These are phyloP conservation scores for Capsicum baccatum DNA, from an alignment of 257 asterid genomes.

Conservation along the genomic window DNA sequence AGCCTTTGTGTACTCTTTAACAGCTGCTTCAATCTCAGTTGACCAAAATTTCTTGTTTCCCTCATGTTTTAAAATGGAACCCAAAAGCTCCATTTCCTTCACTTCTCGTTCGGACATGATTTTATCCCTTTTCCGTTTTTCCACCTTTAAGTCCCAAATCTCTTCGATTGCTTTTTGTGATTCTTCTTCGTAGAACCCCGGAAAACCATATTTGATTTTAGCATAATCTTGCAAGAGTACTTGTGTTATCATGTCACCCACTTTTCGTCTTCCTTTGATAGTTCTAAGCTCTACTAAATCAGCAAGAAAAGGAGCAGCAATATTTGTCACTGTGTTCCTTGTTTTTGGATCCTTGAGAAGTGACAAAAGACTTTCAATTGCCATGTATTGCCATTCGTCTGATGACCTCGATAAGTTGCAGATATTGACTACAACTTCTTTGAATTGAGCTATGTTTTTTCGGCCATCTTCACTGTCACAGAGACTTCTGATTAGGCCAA, in stretches of 20 bases:
- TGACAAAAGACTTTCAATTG: slow-evolving; percentile 37
- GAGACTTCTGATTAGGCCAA: slow-evolving; percentile 38
- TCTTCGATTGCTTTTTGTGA: slow-evolving; percentile 33
- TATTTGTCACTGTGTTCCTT: slow-evolving; percentile 24
- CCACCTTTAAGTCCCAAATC: slow-evolving; percentile 42
- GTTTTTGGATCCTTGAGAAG: slow-evolving; percentile 43
- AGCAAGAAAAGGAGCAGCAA: slow-evolving; percentile 34
- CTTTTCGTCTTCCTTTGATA: slow-evolving; percentile 29
- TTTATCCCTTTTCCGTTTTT: slow-evolving; percentile 37
- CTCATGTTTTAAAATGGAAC: slow-evolving; percentile 36
- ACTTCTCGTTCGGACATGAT: slow-evolving; percentile 35
- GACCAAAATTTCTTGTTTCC: slow-evolving; percentile 46
- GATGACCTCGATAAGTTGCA: slow-evolving; percentile 40
- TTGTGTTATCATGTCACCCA: slow-evolving; percentile 36
- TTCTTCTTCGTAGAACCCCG: slow-evolving; percentile 4
- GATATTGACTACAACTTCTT: slow-evolving; percentile 13
- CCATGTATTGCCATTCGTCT: slow-evolving; percentile 35
- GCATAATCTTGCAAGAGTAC: slow-evolving; percentile 38
- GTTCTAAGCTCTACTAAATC: slow-evolving; percentile 46
- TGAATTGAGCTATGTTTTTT: slow-evolving; percentile 34
- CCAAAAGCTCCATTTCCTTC: slow-evolving; percentile 30
- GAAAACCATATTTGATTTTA: slow-evolving; percentile 29
- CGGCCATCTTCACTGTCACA: slow-evolving; percentile 37
- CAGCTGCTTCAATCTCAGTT: slow-evolving; percentile 34
- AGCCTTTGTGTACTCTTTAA: slow-evolving; percentile 30